These are phyloP conservation scores for Nothophaeocryptopus gaeumannii DNA, from an alignment of 2,329 filamentous ascomycete genomes.

Conservation along the genomic window DNA sequence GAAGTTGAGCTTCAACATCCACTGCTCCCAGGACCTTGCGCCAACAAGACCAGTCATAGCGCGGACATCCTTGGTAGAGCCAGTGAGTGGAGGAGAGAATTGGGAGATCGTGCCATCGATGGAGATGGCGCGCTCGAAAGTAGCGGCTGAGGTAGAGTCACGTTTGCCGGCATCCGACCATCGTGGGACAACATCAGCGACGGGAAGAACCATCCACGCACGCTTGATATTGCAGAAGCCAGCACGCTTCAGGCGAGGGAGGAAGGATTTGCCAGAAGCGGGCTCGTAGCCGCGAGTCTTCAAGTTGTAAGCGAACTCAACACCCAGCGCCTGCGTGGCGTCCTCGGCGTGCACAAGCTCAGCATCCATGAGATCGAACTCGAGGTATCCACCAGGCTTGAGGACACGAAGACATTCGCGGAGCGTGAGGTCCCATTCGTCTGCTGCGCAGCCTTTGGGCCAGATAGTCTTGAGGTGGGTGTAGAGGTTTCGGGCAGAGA, in stretches of 20 bases:
- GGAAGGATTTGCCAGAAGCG: constrained; percentile 74
- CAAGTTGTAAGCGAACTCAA: constrained; percentile 89
- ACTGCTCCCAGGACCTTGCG: constrained; percentile 92
- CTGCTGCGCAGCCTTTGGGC: constrained; percentile 51
- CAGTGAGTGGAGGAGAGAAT: constrained; percentile 34
- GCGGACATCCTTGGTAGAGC: constrained; percentile 36
- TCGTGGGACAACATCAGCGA: constrained; percentile 52
- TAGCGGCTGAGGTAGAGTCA: constrained; percentile 1
- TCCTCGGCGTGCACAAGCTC: constrained; percentile 84
- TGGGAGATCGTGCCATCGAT: constrained; percentile 30
- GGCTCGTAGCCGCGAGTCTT: constrained; percentile 89
- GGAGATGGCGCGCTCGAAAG: constrained; percentile 37
- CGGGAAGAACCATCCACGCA: constrained; percentile 84
- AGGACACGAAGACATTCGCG: constrained; percentile 84
- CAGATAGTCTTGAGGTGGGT: constrained; percentile 69
- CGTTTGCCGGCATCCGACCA: constrained; percentile 35
- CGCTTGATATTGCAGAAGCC: constrained; percentile 80
- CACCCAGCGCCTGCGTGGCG: constrained; percentile 74
- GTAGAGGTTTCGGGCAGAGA: constrained; percentile 85
- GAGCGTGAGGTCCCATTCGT: constrained; percentile 86
- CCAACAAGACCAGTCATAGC: constrained; percentile 75
- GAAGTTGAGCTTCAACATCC: constrained; percentile 82
- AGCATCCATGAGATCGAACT: constrained; percentile 86
- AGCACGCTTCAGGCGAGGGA: constrained; percentile 68
- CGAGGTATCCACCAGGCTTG: constrained; percentile 88